Evolutionary conservation across 176 grass and related monocot species (phyloP), one percentile per base, ranked within the genome.

Genomic region (Calamus simplicifolius): DNA sequence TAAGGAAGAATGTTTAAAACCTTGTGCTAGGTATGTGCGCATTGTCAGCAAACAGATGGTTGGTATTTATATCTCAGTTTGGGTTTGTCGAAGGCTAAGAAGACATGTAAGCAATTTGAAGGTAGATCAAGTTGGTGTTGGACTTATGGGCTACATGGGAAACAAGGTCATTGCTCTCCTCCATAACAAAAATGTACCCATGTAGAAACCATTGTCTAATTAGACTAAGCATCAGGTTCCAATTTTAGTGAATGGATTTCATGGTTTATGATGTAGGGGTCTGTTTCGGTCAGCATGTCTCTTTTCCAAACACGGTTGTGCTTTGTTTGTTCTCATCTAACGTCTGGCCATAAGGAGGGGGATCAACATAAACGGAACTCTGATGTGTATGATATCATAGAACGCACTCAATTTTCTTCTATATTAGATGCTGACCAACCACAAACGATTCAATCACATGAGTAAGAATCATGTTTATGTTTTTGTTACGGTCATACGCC

Each of bases 41-140:
- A 72, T 85, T 65, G 74, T 79, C 60, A 72, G 78, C 59, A 90
- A 90, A 53, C 78, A 85, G 56, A 90, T 90, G 87, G 87, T 90
- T 18, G 87, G 87, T 21, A 59, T 90, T 59, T 77, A 85, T 66
- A 71, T 90, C 21, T 90, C 82, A 0, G 54, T 90, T 54, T 90
- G 87, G 87, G 71, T 79, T 38, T 82, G 67, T 66, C 56, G 29
- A 57, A 81, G 64, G 72, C 53, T 90, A 51, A 59, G 75, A 25
- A 43, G 56, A 31, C 81, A 79, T 50, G 56, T 89, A 18, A 89
- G 82, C 49, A 82, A 85, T 58, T 56, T 90, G 67, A 78, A 90
- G 70, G 81, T 90, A 13, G 61, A 78, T 57, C 63, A 81, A 17
- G 71, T 90, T 56, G 86, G 86, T 2, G 82, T 90, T 69, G 81